phyloP scores from a whole-genome alignment of 2,329 filamentous ascomycete species.

The Alternaria arborescens region DNA sequence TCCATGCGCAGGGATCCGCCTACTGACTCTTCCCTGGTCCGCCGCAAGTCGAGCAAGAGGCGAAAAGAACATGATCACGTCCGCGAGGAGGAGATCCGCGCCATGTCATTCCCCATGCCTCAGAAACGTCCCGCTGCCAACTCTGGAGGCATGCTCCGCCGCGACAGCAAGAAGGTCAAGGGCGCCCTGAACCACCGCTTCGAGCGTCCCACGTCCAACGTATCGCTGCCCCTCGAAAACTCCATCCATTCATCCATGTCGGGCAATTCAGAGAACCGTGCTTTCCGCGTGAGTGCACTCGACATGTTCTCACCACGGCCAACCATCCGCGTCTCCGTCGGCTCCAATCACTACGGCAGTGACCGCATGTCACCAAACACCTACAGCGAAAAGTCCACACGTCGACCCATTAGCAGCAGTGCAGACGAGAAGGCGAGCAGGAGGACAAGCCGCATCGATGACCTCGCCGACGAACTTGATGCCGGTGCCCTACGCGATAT shows the following conservation, averaged over 20 bases:
- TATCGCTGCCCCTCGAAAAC: conserved; percentile 76
- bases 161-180: conserved; percentile 72
- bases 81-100: conserved; percentile 86
- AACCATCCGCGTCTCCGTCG: conserved; percentile 76
- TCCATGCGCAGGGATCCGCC: conserved; percentile 66
- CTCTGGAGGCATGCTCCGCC: conserved; percentile 67
- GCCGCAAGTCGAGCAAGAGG: conserved; percentile 76
- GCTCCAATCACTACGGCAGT: conserved; percentile 64
- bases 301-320: conserved; percentile 86
- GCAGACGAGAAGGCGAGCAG: conserved; percentile 59
- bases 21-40: conserved; percentile 64
- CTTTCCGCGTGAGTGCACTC: conserved; percentile 82
- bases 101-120: conserved; percentile 77
- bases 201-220: conserved; percentile 72
- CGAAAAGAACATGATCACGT: conserved; percentile 71
- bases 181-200: conserved; percentile 64
- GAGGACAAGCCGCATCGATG: conserved; percentile 69
- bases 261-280: conserved; percentile 74
- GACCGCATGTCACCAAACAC: conserved; percentile 48
- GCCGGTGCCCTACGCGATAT: conserved; percentile 85
- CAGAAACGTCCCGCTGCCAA: conserved; percentile 69
- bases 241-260: conserved; percentile 82
- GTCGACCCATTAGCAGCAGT: conserved; percentile 58
- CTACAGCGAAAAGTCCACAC: conserved; percentile 59
- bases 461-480: conserved; percentile 83